Evolutionary conservation across 257 asterid genomes (phyloP).

Genomic region (Fraxinus cuspidata): DNA sequence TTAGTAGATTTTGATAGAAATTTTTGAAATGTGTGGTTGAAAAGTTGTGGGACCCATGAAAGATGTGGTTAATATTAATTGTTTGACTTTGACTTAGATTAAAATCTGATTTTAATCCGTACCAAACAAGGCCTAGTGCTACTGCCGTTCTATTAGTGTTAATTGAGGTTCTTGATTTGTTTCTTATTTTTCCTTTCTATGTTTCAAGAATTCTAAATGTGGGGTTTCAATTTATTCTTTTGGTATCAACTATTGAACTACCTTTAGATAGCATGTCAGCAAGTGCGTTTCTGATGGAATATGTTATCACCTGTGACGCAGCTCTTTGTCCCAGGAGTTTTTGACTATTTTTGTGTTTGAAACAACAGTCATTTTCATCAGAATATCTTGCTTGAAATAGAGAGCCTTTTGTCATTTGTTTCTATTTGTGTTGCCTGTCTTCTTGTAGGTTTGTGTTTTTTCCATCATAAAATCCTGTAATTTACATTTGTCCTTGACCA

Average conservation of each 20-base stretch:
- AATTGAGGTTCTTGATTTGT: not conserved
- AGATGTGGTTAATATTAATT: no score
- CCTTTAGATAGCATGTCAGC: not conserved
- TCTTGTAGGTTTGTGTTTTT: not conserved
- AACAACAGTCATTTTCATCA: not conserved
- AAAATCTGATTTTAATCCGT: no score
- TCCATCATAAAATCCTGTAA: not conserved
- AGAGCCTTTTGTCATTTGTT: not conserved
- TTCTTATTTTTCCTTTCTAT: not conserved
- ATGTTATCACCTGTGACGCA: not conserved
- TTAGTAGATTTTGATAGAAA: no score
- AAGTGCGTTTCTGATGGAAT: not conserved
- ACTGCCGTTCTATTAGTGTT: not conserved
- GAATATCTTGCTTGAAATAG: conserved; percentile 3
- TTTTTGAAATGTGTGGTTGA: no score
- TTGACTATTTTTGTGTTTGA: not conserved
- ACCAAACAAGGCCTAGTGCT: no score
- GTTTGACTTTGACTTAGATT: no score
- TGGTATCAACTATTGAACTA: not conserved
- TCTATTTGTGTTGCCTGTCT: not conserved
- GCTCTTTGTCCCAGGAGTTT: not conserved
- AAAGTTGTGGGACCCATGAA: no score
- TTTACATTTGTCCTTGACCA: not conserved
- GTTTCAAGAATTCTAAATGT: not conserved
- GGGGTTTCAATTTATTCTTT: not conserved